These are phyloP conservation scores for Mrakia gelida DNA, from an alignment of 768 basidiomycete species.

Conservation along the genomic window DNA sequence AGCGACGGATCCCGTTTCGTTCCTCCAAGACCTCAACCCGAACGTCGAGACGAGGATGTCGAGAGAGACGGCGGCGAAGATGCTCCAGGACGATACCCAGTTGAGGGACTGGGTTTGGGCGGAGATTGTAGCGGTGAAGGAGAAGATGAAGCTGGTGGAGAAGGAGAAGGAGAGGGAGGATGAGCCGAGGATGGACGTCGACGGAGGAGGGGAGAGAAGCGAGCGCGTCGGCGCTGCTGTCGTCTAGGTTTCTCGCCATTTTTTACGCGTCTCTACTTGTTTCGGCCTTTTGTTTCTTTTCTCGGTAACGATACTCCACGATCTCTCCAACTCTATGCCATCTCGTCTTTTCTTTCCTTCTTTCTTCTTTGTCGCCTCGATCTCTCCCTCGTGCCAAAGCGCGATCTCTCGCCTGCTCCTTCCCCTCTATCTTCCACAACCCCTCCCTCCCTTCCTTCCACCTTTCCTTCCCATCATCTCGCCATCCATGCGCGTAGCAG, in stretches of 20 bases:
- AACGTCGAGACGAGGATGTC: too few relatives aligned
- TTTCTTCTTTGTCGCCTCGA: too few relatives aligned
- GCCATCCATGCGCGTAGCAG: slow-evolving; percentile 52
- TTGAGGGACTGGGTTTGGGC: too few relatives aligned
- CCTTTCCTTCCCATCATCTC: neutral
- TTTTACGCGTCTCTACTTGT: neutral
- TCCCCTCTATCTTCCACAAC: neutral
- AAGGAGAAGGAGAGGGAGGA: too few relatives aligned
- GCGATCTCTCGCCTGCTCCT: neutral
- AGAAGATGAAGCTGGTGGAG: too few relatives aligned
- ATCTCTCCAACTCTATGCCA: neutral
- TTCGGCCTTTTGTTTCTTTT: neutral
- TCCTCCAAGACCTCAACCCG: neutral
- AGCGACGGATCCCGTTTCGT: neutral
- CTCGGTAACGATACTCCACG: neutral
- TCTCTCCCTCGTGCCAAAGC: neutral
- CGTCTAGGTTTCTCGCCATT: too few relatives aligned
- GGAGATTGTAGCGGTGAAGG: too few relatives aligned
- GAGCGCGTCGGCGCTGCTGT: too few relatives aligned
- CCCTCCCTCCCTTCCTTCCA: neutral
- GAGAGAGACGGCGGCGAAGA: too few relatives aligned
- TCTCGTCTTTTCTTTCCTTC: neutral
- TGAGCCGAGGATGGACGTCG: too few relatives aligned
- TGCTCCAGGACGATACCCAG: too few relatives aligned
- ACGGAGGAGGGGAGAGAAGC: too few relatives aligned